Evolutionary conservation across 2,329 filamentous ascomycete genomes (phyloP), one percentile per base, ranked within the genome.

Genomic region (Xylariales sp.): DNA sequence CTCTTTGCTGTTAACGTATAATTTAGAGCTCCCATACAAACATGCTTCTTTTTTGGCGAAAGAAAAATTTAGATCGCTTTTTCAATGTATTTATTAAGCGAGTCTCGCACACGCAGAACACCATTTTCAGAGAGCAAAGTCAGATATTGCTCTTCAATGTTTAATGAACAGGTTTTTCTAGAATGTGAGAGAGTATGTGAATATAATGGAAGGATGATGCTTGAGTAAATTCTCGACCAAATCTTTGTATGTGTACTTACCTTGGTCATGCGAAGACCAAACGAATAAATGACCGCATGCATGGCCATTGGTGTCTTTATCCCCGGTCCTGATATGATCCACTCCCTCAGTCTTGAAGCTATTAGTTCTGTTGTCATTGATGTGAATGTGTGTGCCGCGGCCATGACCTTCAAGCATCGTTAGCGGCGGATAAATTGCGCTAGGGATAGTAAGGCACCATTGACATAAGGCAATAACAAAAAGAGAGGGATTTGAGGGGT

Each of bases 261-360:
- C 67, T 65, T 71, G 69, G 28, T 71, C 69, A 54, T 69, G 46
- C 18, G 69, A 69, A 28, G 67, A 69, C 64, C 62, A 68, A 12
- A 67, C 67, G 39, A 67, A 71, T 23, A 71, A 28, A 36, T 57
- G 61, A 30, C 41, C 48, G 34, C 46, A 32, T 23, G 28, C 39
- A 46, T 55, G 3, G 36, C n/a, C 49, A 34, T 48, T 45, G 12
- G 28, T 41, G 39, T 18, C 12, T 36, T 62, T 41, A n/a, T 43
- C 50, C 12, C 30, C n/a, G 9, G 23, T 50, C 14, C 43, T 18
- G 14, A 16, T 5, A 18, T 32, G 16, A 16, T 43, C 18, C 6
- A 14, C 18, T 18, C 48, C 18, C 7, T 53, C 49, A 23, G 30
- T 36, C 43, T 14, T n/a, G 36, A 9, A 10, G 18, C 45, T 46